These are phyloP conservation scores for Alloascoidea hylecoeti DNA, from an alignment of 805 yeast genomes.

Conservation along the genomic window DNA sequence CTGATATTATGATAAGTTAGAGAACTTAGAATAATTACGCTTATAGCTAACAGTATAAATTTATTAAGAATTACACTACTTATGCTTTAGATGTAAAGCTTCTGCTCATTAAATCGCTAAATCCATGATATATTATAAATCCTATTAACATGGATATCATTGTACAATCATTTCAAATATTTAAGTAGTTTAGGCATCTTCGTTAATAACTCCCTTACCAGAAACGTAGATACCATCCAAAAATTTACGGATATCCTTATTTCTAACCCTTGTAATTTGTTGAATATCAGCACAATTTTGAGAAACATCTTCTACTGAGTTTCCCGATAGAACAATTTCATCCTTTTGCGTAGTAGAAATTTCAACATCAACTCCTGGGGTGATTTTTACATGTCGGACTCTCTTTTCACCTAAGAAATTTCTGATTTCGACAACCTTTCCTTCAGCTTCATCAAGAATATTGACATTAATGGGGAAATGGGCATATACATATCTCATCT, in stretches of 20 bases:
- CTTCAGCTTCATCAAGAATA: constrained; percentile 63
- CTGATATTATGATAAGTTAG: too few species aligned
- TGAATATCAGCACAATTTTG: constrained; percentile 98
- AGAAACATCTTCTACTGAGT: constrained; percentile 94
- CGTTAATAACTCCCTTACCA: constrained; percentile 79
- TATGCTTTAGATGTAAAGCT: too few species aligned
- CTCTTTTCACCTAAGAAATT: constrained; percentile 99
- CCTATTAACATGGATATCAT: too few species aligned
- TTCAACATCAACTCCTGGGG: constrained; percentile 82
- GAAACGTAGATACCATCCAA: constrained; percentile 99
- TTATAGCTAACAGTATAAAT: too few species aligned
- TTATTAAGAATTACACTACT: too few species aligned
- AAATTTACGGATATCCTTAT: constrained; percentile 99
- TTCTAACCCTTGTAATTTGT: constrained; percentile 96
- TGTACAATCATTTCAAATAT: too few species aligned
- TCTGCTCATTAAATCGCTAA: too few species aligned
- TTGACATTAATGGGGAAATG: constrained; percentile 99
- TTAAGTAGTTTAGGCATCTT: constrained; percentile 36
- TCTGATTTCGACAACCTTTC: constrained; percentile 83
- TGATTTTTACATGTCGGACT: constrained; percentile 77
- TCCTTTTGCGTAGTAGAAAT: constrained; percentile 81
- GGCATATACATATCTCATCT: constrained; percentile 99
- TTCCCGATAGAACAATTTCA: constrained; percentile 85
- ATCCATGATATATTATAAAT: too few species aligned
- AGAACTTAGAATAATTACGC: too few species aligned